Conservation (phyloP, 495 filamentous ascomycete species). For the Evernia prunastri region DNA sequence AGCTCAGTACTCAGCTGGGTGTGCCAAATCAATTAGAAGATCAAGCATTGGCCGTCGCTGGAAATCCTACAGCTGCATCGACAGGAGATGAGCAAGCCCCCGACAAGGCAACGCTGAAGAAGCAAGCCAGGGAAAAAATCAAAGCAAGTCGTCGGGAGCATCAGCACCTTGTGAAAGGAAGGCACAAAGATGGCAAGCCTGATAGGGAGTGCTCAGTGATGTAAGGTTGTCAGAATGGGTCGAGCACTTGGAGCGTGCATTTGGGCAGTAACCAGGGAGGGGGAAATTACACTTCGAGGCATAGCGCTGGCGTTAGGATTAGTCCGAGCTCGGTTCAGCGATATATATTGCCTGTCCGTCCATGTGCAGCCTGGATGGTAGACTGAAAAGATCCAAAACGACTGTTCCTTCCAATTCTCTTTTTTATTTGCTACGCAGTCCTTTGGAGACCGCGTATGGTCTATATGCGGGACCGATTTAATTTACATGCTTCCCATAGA, state of each 20-base stretch:
- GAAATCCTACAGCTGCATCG: constrained; percentile 23
- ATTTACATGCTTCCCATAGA: constrained; percentile 28
- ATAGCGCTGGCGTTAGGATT: constrained; percentile 10
- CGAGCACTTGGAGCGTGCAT: neutral
- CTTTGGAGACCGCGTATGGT: neutral
- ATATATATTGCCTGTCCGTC: neutral
- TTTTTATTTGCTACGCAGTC: neutral
- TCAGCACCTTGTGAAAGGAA: constrained; percentile 35
- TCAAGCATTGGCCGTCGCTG: constrained; percentile 27
- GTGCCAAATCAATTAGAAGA: constrained; percentile 18
- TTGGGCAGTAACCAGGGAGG: neutral
- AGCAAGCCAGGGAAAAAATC: constrained; percentile 31
- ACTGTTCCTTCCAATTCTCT: neutral
- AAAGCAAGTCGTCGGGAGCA: constrained; percentile 36
- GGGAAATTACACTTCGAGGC: neutral
- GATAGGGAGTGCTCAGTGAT: constrained; percentile 68
- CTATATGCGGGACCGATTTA: neutral
- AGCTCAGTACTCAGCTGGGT: constrained; percentile 17
- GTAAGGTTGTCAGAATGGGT: constrained; percentile 27
- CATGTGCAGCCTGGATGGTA: neutral
- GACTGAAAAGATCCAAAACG: neutral
- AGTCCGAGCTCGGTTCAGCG: neutral
- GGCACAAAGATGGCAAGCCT: constrained; percentile 44
- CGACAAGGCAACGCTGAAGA: constrained; percentile 43
- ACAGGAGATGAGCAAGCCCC: constrained; percentile 30